These are phyloP conservation scores for Sapria himalayana DNA, from an alignment of 345 rosid species.

Conservation along the genomic window DNA sequence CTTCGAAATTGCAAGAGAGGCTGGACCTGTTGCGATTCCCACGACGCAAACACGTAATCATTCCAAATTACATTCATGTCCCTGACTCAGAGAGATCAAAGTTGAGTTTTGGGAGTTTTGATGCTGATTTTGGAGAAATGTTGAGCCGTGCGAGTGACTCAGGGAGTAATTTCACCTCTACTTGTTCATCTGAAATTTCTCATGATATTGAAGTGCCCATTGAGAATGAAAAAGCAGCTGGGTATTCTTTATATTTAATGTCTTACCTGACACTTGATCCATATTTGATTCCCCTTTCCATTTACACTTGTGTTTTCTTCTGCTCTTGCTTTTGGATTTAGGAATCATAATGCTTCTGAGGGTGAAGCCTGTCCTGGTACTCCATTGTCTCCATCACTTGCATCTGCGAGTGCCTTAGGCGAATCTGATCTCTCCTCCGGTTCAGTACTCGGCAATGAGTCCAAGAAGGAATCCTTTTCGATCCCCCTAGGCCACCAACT, in stretches of 20 bases:
- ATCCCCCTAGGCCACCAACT: constrained; percentile 34
- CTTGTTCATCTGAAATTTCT: constrained; percentile 39
- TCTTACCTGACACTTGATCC: background rate
- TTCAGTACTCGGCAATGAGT: constrained; percentile 26
- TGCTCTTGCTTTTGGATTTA: constrained; percentile 14
- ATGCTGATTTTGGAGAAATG: constrained; percentile 45
- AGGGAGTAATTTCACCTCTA: constrained; percentile 51
- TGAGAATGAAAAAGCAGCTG: constrained; percentile 33
- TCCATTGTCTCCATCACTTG: constrained; percentile 25
- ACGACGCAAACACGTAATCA: constrained; percentile 73
- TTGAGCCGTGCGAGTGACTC: constrained; percentile 16
- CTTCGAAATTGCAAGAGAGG: constrained; percentile 47
- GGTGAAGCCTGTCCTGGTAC: constrained; percentile 30
- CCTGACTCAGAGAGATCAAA: constrained; percentile 82
- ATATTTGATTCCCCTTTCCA: background rate
- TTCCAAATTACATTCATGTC: constrained; percentile 76
- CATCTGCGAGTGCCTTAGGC: constrained; percentile 28
- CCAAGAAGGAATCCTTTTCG: constrained; percentile 34
- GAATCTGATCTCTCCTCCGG: constrained; percentile 29
- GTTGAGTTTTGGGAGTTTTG: constrained; percentile 89
- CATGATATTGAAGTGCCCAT: constrained; percentile 30
- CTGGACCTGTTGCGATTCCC: constrained; percentile 55
- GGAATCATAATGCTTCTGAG: constrained; percentile 27
- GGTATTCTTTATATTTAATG: constrained; percentile 15
- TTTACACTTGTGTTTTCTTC: background rate